Evolutionary conservation across 352 stramenopile genomes (phyloP).

Genomic region (Pythium volutum): DNA sequence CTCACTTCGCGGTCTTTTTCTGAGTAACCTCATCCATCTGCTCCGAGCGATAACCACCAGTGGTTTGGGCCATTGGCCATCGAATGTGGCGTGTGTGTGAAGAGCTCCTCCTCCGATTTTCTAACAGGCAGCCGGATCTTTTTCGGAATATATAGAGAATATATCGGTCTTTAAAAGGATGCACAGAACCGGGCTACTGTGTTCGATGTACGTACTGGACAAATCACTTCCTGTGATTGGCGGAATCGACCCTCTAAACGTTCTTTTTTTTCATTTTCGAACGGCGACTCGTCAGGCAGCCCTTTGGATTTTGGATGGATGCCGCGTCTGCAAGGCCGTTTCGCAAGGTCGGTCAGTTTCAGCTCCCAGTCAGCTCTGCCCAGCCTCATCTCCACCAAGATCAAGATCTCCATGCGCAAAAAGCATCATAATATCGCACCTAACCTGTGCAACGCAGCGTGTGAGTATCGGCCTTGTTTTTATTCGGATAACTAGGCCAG

Average conservation of each 20-base stretch:
- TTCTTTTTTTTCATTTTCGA: slow-evolving; percentile 20
- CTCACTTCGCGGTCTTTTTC: slow-evolving; percentile 1
- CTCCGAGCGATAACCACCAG: slow-evolving; percentile 21
- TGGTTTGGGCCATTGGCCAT: slow-evolving; percentile 14
- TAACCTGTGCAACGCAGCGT: no score
- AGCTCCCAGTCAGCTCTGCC: not conserved
- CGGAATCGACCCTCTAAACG: slow-evolving; percentile 1
- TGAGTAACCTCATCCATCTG: slow-evolving; percentile 1
- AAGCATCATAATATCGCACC: not conserved
- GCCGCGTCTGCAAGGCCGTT: not conserved
- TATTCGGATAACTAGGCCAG: not conserved
- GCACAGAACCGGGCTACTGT: not conserved
- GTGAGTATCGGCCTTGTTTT: not conserved
- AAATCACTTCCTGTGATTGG: slow-evolving; percentile 8
- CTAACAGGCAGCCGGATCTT: slow-evolving; percentile 18
- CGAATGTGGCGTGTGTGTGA: slow-evolving; percentile 18
- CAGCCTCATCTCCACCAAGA: not conserved
- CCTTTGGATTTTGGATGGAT: no score
- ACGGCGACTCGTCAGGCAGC: not conserved
- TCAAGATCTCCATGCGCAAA: not conserved
- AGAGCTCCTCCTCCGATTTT: slow-evolving; percentile 6
- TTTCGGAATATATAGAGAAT: slow-evolving; percentile 23
- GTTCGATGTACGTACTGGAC: slow-evolving; percentile 7
- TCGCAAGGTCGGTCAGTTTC: not conserved
- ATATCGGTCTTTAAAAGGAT: slow-evolving; percentile 17